These are phyloP conservation scores for Magnaporthiopsis incrustans DNA, from an alignment of 2,329 filamentous ascomycete genomes.

Conservation along the genomic window DNA sequence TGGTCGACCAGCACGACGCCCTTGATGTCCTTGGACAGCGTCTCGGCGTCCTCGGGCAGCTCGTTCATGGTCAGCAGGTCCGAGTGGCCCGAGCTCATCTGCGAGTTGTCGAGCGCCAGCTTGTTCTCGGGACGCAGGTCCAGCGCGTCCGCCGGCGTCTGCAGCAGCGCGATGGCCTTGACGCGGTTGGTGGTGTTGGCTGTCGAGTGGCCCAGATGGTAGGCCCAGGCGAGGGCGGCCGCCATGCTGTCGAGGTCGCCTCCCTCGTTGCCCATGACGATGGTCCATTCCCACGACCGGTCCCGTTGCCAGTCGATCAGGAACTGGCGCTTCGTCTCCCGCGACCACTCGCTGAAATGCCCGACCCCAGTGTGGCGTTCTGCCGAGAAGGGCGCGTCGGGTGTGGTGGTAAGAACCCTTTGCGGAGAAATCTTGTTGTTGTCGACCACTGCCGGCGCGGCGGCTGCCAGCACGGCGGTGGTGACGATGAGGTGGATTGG, in stretches of 20 bases:
- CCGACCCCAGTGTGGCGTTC: conserved; percentile 27
- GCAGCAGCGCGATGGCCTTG: conserved; percentile 37
- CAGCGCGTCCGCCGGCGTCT: conserved; percentile 35
- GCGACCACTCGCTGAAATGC: conserved; percentile 40
- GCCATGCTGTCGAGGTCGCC: conserved; percentile 36
- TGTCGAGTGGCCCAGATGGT: conserved; percentile 35
- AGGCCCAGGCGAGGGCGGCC: conserved; percentile 37
- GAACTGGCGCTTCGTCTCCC: conserved; percentile 35
- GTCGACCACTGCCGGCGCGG: too few species aligned
- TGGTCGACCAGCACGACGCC: conserved; percentile 40
- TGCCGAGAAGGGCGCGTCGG: too few species aligned
- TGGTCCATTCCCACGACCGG: conserved; percentile 31
- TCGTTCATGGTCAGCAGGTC: conserved; percentile 39
- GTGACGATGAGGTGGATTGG: too few species aligned
- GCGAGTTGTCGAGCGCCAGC: conserved; percentile 32
- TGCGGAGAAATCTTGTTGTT: too few species aligned
- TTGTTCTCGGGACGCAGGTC: conserved; percentile 40
- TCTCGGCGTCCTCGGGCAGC: conserved; percentile 36
- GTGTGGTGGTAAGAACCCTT: too few species aligned
- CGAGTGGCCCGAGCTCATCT: conserved; percentile 36
- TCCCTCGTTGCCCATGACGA: conserved; percentile 37
- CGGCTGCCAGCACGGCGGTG: too few species aligned
- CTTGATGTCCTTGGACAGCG: conserved; percentile 29
- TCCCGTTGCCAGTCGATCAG: conserved; percentile 37
- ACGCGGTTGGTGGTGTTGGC: conserved; percentile 30